Percentiles rank a stretch among this genome's conserved stretches.
These are phyloP conservation scores for Panicum hallii DNA, from an alignment of 202 grass and related monocot species.

Conservation along the genomic window DNA sequence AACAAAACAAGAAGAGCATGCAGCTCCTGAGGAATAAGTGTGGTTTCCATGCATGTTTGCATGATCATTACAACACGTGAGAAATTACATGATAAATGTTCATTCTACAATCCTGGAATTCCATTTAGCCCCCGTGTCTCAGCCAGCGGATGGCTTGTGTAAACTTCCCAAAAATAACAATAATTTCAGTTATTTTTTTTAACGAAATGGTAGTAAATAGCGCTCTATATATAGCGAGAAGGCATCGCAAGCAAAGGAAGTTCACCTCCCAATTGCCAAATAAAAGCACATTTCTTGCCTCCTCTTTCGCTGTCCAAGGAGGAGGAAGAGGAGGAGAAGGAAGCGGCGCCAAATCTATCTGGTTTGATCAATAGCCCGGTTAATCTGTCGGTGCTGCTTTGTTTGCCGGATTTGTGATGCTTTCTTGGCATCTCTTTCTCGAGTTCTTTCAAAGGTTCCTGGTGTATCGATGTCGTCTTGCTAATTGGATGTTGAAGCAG, in stretches of 20 bases:
- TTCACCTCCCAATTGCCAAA: conserved; percentile 20
- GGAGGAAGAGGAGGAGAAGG: conserved; percentile 34
- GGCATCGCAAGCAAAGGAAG: background rate
- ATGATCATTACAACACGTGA: background rate
- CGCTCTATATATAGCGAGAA: conserved; percentile 42
- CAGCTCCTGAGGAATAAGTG: background rate
- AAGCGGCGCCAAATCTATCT: conserved; percentile 30
- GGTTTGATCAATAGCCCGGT: conserved; percentile 26
- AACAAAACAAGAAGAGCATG: too few species aligned
- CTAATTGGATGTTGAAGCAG: background rate
- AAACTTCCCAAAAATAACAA: conserved; percentile 42
- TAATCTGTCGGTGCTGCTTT: background rate
- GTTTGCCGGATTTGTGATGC: background rate
- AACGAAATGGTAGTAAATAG: background rate
- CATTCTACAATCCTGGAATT: background rate
- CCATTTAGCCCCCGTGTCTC: background rate
- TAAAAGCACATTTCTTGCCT: conserved; percentile 45
- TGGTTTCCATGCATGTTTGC: background rate
- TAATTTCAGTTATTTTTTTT: conserved; percentile 6
- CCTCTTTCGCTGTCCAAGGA: conserved; percentile 41
- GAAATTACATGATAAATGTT: background rate
- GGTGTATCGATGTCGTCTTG: background rate
- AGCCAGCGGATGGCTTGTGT: conserved; percentile 6
- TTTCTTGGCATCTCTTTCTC: background rate
- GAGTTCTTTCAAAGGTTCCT: background rate